These are phyloP conservation scores for Saccharomyces hybrid DNA, from an alignment of 1,139 yeast species.

Conservation along the genomic window DNA sequence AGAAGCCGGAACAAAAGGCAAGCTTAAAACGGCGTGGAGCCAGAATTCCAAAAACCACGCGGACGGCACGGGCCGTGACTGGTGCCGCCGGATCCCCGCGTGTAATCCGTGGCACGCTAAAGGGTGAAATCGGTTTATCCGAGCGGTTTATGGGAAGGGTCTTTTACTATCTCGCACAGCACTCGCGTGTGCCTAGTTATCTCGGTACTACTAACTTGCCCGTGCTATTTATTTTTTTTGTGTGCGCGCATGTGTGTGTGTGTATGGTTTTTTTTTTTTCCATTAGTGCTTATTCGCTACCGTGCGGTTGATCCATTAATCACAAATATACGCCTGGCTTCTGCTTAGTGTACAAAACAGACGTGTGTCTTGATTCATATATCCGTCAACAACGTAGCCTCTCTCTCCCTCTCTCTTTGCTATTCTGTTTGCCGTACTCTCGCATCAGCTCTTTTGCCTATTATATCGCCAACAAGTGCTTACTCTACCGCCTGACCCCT, in stretches of 20 bases:
- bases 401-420: not conserved
- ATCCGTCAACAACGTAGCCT: not conserved
- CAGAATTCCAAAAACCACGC: not conserved
- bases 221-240: not conserved
- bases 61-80: not conserved
- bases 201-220: not conserved
- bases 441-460: not conserved
- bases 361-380: not conserved
- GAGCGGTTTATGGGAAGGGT: slow-evolving; percentile 1
- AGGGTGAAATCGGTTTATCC: not conserved
- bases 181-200: not conserved
- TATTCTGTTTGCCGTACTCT: not conserved
- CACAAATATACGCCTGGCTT: not conserved
- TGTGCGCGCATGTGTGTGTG: not conserved
- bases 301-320: not conserved
- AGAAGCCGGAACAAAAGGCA: slow-evolving; percentile 1
- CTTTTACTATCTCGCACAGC: not conserved
- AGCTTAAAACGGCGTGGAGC: not conserved
- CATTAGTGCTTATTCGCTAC: not conserved
- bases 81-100: not conserved
- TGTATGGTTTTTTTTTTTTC: not conserved
- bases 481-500: not conserved
- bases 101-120: not conserved
- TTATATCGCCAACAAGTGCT: not conserved
- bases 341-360: not conserved